Conservation (phyloP, 352 stramenopile genomes). For the Phytophthora pisi region DNA sequence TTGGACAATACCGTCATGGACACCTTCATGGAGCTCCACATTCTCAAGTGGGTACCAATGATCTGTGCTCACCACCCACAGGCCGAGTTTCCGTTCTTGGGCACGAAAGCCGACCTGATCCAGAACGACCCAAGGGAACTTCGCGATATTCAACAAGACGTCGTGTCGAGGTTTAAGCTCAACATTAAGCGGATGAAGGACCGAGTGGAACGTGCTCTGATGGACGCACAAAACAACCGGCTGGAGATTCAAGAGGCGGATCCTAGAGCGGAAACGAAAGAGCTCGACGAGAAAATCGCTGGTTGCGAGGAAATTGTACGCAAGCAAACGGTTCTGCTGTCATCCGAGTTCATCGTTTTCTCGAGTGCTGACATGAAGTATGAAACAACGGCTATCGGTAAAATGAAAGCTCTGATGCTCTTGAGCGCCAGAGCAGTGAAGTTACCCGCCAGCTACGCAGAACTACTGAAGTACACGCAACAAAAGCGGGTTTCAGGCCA, state of each 20-base stretch:
- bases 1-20: slow-evolving; percentile 6
- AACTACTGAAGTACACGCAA: background rate
- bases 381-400: background rate
- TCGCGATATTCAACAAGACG: background rate
- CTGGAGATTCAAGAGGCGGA: background rate
- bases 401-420: background rate
- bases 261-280: background rate
- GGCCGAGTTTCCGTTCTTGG: slow-evolving; percentile 12
- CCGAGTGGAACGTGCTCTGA: background rate
- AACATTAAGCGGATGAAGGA: background rate
- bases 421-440: background rate
- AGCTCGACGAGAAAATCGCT: background rate
- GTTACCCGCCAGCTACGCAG: background rate
- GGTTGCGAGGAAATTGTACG: background rate
- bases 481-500: background rate
- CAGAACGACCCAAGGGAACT: background rate
- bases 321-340: background rate
- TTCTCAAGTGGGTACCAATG: slow-evolving; percentile 12
- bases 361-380: slow-evolving; percentile 1
- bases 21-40: slow-evolving; percentile 13
- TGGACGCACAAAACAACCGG: background rate
- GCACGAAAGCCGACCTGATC: slow-evolving; percentile 6
- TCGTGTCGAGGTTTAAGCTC: background rate
- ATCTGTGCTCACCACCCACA: slow-evolving; percentile 11
- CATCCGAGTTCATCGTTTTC: background rate